Evolutionary conservation across 495 filamentous ascomycete species (phyloP), one percentile per base, ranked within the genome.

Genomic region (Aspergillus bertholletiae): DNA sequence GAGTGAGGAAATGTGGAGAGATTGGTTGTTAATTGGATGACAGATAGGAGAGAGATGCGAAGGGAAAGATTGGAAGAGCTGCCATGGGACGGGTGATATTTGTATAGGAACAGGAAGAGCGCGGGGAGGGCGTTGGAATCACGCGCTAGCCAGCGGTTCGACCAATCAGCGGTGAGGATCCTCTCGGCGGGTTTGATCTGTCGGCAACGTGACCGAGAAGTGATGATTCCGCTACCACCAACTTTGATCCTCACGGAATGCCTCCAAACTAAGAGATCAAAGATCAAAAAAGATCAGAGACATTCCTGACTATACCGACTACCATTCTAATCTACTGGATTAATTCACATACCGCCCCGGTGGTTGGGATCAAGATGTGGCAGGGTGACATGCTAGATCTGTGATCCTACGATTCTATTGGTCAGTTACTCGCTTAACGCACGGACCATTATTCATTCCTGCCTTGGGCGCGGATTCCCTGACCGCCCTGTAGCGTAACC

Each of bases 331-430:
- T 61, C 40, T 12, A 23, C 43, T 57, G 49, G 53, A 65, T 67
- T 49, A 22, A 37, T 23, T 18, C 34, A 35, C 50, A 62, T 60
- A 50, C 51, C 54, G 51, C 18, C 35, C 47, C 56, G 55, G 72
- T 53, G 55, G 60, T 60, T 69, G 68, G 65, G 72, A 76, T 75
- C 71, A 76, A 64, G 53, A 63, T 34, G 56, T 59, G 49, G 46
- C 47, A 50, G 59, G 58, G 51, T 48, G 61, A 60, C 51, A 72
- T 74, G 68, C 61, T 49, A 66, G 50, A 73, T 63, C 43, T 45
- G 49, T 77, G 73, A 79, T 75, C 75, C 72, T 72, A 60, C 0
- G 17, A 22, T 53, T 50, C 65, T 51, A 77, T 79, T 79, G 75
- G 75, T 49, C 30, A 52, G 23, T 15, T 32, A 32, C 74, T 74